Evolutionary conservation across 169 alveolate genomes (phyloP).

Genomic region (Plasmodium adleri): DNA sequence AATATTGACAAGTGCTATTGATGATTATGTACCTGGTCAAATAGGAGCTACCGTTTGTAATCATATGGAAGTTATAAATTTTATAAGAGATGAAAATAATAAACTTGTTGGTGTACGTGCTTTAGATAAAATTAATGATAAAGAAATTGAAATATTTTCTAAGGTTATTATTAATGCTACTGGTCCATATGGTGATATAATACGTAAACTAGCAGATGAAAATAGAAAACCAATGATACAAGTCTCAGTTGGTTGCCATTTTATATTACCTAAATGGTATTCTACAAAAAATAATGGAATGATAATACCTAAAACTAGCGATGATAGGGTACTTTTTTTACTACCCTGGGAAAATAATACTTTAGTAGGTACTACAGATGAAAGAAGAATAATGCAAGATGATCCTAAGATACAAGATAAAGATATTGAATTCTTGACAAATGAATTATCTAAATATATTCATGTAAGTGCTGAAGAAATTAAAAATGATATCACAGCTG

Average conservation of each 20-base stretch:
- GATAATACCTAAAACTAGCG: slow-evolving; percentile 93
- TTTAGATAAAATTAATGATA: slow-evolving; percentile 85
- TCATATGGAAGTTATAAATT: slow-evolving; percentile 87
- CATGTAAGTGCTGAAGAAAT: slow-evolving; percentile 79
- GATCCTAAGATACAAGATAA: slow-evolving; percentile 81
- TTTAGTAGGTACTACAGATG: slow-evolving; percentile 94
- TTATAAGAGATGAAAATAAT: slow-evolving; percentile 86
- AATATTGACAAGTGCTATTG: slow-evolving; percentile 91
- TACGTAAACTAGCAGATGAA: slow-evolving; percentile 80
- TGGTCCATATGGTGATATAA: slow-evolving; percentile 89
- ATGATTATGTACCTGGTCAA: slow-evolving; percentile 88
- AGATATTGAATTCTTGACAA: slow-evolving; percentile 89
- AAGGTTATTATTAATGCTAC: slow-evolving; percentile 93
- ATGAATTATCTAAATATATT: slow-evolving; percentile 85
- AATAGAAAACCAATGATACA: slow-evolving; percentile 75
- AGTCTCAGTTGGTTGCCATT: slow-evolving; percentile 86
- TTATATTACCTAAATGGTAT: slow-evolving; percentile 85
- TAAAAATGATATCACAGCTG: slow-evolving; percentile 80
- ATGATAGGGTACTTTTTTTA: slow-evolving; percentile 93
- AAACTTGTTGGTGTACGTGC: slow-evolving; percentile 89
- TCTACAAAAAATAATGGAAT: slow-evolving; percentile 90
- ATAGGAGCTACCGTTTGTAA: slow-evolving; percentile 92
- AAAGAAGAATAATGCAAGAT: slow-evolving; percentile 81
- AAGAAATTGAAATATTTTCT: slow-evolving; percentile 88
- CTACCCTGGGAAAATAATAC: slow-evolving; percentile 91